Percentiles rank a stretch among this genome's conserved stretches.
Conservation (phyloP, 257 asterid species). For the Gentiana straminea region DNA sequence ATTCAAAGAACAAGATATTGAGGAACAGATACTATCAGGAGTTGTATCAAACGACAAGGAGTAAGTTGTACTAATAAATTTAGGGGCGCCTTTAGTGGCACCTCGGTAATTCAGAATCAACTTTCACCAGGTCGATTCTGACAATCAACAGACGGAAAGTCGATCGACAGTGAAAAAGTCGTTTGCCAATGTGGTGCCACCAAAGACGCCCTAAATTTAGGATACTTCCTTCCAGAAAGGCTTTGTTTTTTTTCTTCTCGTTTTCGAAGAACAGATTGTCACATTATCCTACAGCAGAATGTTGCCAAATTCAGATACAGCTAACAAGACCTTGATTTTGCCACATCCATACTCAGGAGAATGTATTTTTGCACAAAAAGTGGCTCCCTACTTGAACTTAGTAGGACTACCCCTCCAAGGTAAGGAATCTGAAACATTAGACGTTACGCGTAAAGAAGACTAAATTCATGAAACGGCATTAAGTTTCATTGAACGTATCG, state of each 20-base stretch:
- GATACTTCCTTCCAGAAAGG: no score
- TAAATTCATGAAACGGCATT: neutral
- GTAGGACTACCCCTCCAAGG: constrained; percentile 52
- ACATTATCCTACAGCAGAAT: constrained; percentile 8
- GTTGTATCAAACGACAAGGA: constrained; percentile 41
- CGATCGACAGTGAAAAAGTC: no score
- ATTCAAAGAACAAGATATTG: constrained; percentile 23
- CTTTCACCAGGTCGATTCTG: no score
- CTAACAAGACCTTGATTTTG: constrained; percentile 23
- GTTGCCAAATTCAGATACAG: constrained; percentile 8
- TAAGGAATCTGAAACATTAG: constrained; percentile 13
- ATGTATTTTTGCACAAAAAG: constrained; percentile 52
- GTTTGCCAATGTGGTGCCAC: no score
- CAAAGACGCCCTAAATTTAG: no score
- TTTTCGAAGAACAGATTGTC: constrained; percentile 3
- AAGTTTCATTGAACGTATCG: neutral
- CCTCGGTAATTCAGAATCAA: no score
- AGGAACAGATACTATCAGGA: constrained; percentile 30
- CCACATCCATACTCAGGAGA: constrained; percentile 41
- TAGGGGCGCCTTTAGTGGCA: neutral
- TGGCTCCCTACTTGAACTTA: constrained; percentile 51
- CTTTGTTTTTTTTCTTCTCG: no score
- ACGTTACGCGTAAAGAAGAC: neutral
- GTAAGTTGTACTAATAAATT: constrained; percentile 34
- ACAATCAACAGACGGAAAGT: no score